Conservation (phyloP, 108 stramenopile species). For the Skeletonema tropicum region DNA sequence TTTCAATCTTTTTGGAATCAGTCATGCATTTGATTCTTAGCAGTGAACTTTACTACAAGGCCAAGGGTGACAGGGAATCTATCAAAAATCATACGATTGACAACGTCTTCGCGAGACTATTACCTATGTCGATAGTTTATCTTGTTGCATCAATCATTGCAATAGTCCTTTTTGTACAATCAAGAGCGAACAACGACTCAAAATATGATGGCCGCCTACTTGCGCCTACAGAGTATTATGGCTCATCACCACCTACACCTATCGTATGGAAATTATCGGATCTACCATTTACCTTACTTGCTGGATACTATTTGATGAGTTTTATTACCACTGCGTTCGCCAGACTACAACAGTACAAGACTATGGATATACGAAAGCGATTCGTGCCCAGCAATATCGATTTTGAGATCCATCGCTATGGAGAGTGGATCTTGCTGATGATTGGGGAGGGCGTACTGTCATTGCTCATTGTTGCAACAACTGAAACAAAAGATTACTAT, state of each 20-base stretch:
- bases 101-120: background rate
- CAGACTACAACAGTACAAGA: slow-evolving; percentile 1
- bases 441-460: slow-evolving; percentile 68
- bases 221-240: background rate
- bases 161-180: background rate
- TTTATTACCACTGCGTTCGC: background rate
- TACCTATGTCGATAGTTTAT: slow-evolving; percentile 15
- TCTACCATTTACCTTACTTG: slow-evolving; percentile 18
- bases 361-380: slow-evolving; percentile 15
- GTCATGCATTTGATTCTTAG: slow-evolving; percentile 14
- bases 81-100: slow-evolving; percentile 21
- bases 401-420: slow-evolving; percentile 72
- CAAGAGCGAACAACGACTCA: background rate
- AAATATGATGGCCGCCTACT: background rate
- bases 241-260: background rate
- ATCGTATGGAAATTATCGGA: slow-evolving; percentile 29
- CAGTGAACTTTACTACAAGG: slow-evolving; percentile 19
- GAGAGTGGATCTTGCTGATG: slow-evolving; percentile 81
- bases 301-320: slow-evolving; percentile 7
- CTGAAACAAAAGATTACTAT: slow-evolving; percentile 5
- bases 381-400: slow-evolving; percentile 18
- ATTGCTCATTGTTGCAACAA: slow-evolving; percentile 56
- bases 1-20: slow-evolving; percentile 21
- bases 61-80: slow-evolving; percentile 18
- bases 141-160: slow-evolving; percentile 10